A percentile compares a stretch with the other conserved stretches of the same genome.
These are phyloP conservation scores for Paratinospora sagittata DNA, from an alignment of 164 flowering plant genomes.

Conservation along the genomic window DNA sequence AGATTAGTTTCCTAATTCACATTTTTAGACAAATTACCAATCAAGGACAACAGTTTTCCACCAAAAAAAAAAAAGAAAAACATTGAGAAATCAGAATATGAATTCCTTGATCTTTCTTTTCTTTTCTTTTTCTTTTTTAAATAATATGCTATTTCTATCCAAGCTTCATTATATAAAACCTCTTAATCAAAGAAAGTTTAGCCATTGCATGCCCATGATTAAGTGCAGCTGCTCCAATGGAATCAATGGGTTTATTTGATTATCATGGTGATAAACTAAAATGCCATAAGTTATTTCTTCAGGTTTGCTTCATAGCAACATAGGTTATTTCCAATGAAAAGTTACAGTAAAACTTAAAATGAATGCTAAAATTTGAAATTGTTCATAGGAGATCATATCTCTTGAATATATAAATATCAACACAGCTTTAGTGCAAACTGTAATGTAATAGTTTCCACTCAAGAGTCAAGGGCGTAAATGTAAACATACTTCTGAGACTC, in stretches of 20 bases:
- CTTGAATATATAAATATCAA: not conserved
- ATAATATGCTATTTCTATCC: not conserved
- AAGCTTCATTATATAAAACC: not conserved
- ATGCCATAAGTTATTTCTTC: not conserved
- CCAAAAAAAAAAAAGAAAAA: no score
- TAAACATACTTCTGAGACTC: conserved; percentile 91
- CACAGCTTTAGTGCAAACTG: not conserved
- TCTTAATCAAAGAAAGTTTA: not conserved
- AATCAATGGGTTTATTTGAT: not conserved
- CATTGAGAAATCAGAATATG: no score
- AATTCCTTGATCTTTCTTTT: no score
- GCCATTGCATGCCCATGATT: not conserved
- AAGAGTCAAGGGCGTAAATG: not conserved
- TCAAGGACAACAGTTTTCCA: no score
- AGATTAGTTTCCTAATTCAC: no score
- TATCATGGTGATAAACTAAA: not conserved
- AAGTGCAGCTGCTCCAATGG: not conserved
- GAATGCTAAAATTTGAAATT: not conserved
- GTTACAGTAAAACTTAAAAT: not conserved
- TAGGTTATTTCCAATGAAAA: not conserved
- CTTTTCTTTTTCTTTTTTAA: not conserved
- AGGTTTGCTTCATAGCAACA: not conserved
- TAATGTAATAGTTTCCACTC: not conserved
- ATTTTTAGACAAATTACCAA: no score
- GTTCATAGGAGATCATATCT: not conserved